Evolutionary conservation across 179 eudicot genomes (phyloP).

Genomic region (Nepenthes alata): DNA sequence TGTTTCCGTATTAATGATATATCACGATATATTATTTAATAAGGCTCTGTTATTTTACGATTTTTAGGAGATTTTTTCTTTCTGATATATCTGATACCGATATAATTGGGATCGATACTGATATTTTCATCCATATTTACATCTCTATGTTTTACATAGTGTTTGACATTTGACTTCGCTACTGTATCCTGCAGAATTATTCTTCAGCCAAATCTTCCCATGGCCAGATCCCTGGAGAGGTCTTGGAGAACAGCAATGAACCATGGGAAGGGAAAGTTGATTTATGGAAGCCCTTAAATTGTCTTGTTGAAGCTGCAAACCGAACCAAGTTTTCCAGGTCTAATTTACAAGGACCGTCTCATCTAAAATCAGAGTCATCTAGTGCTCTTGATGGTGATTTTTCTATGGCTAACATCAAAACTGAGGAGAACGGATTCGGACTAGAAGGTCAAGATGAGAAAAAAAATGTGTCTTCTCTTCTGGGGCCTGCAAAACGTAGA

Average conservation of each 20-base stretch:
- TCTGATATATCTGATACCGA: no score
- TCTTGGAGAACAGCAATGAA: constrained; percentile 27
- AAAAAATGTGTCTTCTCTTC: constrained; percentile 16
- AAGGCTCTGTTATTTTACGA: no score
- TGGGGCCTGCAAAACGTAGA: constrained; percentile 33
- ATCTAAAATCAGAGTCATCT: constrained; percentile 34
- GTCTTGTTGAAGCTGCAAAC: constrained; percentile 85
- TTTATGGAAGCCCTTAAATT: constrained; percentile 78
- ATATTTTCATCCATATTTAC: no score
- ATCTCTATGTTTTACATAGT: no score
- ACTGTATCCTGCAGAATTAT: constrained; percentile 37
- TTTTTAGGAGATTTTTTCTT: no score
- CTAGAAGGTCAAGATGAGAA: constrained; percentile 33
- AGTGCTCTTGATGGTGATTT: constrained; percentile 28
- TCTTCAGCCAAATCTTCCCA: constrained; percentile 37
- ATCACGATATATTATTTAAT: no score
- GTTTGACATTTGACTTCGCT: background rate
- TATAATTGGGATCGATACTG: no score
- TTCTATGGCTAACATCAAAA: constrained; percentile 20
- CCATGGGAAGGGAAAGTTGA: constrained; percentile 58
- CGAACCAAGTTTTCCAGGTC: constrained; percentile 62
- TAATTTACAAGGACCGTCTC: constrained; percentile 39
- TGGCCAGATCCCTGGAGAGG: constrained; percentile 31
- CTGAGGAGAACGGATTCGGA: constrained; percentile 38
- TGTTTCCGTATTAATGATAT: no score